Conservation (phyloP, 805 yeast genomes). For the Teunomyces lycoperdinae region DNA sequence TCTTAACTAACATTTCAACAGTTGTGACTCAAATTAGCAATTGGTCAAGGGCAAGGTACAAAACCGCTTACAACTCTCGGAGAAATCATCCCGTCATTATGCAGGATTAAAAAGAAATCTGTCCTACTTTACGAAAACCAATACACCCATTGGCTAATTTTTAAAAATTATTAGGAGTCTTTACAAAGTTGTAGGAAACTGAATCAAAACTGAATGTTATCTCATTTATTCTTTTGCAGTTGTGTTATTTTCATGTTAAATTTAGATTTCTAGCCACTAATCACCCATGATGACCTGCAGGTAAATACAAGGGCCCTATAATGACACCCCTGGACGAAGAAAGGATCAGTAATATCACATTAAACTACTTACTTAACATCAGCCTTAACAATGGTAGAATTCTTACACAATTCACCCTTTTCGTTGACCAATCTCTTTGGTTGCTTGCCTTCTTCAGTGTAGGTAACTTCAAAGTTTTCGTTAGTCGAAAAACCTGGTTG, state of each 20-base stretch:
- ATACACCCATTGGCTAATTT: neutral
- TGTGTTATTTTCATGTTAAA: too few species aligned
- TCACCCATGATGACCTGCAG: too few species aligned
- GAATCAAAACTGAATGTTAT: too few species aligned
- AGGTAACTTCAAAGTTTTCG: slow-evolving; percentile 73
- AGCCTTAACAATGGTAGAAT: slow-evolving; percentile 69
- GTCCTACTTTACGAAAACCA: neutral
- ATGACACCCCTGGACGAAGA: neutral
- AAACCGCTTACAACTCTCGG: neutral
- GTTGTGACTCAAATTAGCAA: neutral
- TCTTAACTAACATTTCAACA: slow-evolving; percentile 12
- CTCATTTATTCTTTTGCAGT: too few species aligned
- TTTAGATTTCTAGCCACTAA: too few species aligned
- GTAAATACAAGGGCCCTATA: neutral
- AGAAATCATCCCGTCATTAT: neutral
- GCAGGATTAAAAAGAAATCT: neutral
- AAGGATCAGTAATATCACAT: neutral
- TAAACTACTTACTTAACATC: slow-evolving; percentile 58
- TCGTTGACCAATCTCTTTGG: slow-evolving; percentile 72
- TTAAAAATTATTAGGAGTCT: neutral
- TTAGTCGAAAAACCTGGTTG: slow-evolving; percentile 90
- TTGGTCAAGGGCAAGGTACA: neutral
- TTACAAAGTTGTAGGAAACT: neutral
- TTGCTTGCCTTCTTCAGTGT: slow-evolving; percentile 75
- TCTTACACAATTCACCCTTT: slow-evolving; percentile 75